Percentiles rank a stretch among this genome's conserved stretches.
These are phyloP conservation scores for Mycena venus DNA, from an alignment of 768 basidiomycete genomes.

Conservation along the genomic window DNA sequence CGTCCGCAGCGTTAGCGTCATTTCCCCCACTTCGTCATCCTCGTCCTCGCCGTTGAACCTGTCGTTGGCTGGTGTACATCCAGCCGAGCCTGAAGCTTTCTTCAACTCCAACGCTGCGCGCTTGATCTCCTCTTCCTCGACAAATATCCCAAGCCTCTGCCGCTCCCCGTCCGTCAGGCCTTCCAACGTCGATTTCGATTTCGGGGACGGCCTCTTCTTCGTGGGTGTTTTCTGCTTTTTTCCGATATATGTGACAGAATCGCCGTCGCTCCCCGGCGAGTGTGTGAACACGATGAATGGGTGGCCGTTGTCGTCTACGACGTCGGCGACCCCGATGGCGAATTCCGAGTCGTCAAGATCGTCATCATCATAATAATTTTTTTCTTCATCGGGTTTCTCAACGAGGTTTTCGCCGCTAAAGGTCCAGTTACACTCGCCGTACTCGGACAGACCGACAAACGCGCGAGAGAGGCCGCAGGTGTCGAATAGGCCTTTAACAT, in stretches of 20 bases:
- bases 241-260: neutral
- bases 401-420: neutral
- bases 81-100: neutral
- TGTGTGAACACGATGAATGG: slow-evolving; percentile 14
- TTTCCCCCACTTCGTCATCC: neutral
- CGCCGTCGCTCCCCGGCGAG: neutral
- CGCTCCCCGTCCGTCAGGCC: slow-evolving; percentile 21
- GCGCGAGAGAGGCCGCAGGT: slow-evolving; percentile 10
- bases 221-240: slow-evolving; percentile 4
- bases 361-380: neutral
- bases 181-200: neutral
- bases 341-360: neutral
- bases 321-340: slow-evolving; percentile 1
- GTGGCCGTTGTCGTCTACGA: slow-evolving; percentile 17
- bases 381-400: neutral
- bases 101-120: neutral
- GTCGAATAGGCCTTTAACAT: slow-evolving; percentile 2
- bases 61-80: neutral
- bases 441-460: neutral
- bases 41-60: neutral
- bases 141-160: slow-evolving; percentile 14
- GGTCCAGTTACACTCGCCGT: neutral
- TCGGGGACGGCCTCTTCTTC: no score
- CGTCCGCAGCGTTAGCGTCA: neutral
- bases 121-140: slow-evolving; percentile 8